Conservation (phyloP, 805 yeast species). For the Tetrapisispora taiwanensis region DNA sequence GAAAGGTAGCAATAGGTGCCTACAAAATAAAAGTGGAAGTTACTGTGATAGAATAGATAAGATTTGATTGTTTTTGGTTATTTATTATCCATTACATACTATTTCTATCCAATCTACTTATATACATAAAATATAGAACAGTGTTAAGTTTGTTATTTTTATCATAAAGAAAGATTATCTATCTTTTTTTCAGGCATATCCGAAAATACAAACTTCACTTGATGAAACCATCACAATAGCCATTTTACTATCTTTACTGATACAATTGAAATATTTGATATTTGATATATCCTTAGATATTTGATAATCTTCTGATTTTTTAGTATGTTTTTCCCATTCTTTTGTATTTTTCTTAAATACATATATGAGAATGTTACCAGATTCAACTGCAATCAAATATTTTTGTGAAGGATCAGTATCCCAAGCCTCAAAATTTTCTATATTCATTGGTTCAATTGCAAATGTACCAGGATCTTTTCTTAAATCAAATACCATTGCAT, state of each 20-base stretch:
- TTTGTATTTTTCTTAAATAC: constrained; percentile 3
- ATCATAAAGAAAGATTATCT: too few relatives aligned
- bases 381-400: not conserved
- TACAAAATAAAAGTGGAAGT: too few relatives aligned
- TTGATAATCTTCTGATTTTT: not conserved
- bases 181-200: not conserved
- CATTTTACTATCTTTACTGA: not conserved
- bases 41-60: too few relatives aligned
- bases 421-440: constrained; percentile 2
- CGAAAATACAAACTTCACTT: not conserved
- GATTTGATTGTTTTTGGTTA: too few relatives aligned
- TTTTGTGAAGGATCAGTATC: constrained; percentile 12
- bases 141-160: too few relatives aligned
- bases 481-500: constrained; percentile 19
- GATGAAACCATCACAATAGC: not conserved
- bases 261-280: not conserved
- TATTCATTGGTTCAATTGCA: constrained; percentile 9
- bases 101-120: too few relatives aligned
- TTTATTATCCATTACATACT: too few relatives aligned
- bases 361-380: not conserved
- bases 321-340: not conserved
- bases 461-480: constrained; percentile 18
- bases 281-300: not conserved
- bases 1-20: too few relatives aligned
- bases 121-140: too few relatives aligned